Conservation (phyloP, 1,139 yeast genomes). For the Candida freyschussii region DNA sequence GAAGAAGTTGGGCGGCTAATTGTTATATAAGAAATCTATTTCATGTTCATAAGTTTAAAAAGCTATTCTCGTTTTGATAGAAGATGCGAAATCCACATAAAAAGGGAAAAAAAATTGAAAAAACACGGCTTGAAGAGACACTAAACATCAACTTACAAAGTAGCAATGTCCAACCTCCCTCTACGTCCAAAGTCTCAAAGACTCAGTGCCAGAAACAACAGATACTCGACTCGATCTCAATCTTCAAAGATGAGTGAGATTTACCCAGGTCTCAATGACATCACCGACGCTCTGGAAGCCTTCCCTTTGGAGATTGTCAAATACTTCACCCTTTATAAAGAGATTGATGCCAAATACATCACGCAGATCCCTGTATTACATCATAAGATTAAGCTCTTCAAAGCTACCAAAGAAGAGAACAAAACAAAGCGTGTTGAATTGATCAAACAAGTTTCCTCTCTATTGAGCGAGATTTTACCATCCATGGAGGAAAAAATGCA, state of each 20-base stretch:
- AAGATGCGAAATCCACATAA: no score
- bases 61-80: no score
- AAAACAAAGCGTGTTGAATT: constrained; percentile 11
- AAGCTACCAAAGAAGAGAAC: constrained; percentile 23
- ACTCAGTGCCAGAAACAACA: constrained; percentile 10
- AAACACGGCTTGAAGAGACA: not conserved
- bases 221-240: constrained; percentile 4
- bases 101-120: not conserved
- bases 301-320: constrained; percentile 79
- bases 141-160: not conserved
- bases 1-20: no score
- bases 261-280: constrained; percentile 83
- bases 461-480: constrained; percentile 73
- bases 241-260: constrained; percentile 30
- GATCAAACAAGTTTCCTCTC: constrained; percentile 35
- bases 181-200: constrained; percentile 20
- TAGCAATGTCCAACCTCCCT: constrained; percentile 12
- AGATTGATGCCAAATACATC: constrained; percentile 92
- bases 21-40: no score
- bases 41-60: no score
- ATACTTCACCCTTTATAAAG: constrained; percentile 83
- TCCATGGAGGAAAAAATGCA: constrained; percentile 97
- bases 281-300: constrained; percentile 88
- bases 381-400: constrained; percentile 51
- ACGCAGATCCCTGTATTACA: constrained; percentile 66